Percentiles rank a stretch among this genome's conserved stretches.
phyloP scores from a whole-genome alignment of 495 filamentous ascomycete genomes.

The Rostrohypoxylon terebratum region DNA sequence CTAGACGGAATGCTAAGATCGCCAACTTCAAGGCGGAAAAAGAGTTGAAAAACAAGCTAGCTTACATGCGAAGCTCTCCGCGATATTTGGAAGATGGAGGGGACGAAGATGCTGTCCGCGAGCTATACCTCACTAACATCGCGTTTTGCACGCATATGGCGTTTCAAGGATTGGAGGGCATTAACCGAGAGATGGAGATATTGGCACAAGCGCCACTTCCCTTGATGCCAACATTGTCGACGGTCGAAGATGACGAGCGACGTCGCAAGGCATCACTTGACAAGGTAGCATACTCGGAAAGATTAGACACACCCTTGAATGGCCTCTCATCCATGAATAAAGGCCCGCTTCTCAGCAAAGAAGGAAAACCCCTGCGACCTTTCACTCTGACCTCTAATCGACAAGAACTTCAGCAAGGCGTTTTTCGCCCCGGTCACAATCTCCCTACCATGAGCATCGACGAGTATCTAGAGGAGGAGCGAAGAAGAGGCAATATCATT shows the following conservation, averaged over 20 bases:
- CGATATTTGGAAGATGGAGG: slow-evolving; percentile 55
- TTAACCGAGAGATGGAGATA: slow-evolving; percentile 85
- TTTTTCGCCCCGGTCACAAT: slow-evolving; percentile 91
- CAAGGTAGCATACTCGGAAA: slow-evolving; percentile 74
- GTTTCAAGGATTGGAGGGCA: slow-evolving; percentile 85
- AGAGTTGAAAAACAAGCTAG: slow-evolving; percentile 83
- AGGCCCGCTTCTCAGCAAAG: slow-evolving; percentile 82
- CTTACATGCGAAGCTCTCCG: slow-evolving; percentile 60
- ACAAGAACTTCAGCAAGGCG: slow-evolving; percentile 80
- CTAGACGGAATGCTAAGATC: slow-evolving; percentile 84
- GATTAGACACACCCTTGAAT: slow-evolving; percentile 73
- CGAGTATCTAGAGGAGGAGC: slow-evolving; percentile 95
- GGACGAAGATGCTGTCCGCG: slow-evolving; percentile 84
- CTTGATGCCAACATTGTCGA: slow-evolving; percentile 48
- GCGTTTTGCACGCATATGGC: slow-evolving; percentile 78
- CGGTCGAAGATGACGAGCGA: slow-evolving; percentile 61
- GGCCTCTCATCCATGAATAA: slow-evolving; percentile 50
- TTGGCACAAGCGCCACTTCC: slow-evolving; percentile 75
- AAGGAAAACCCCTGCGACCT: slow-evolving; percentile 89
- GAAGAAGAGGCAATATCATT: slow-evolving; percentile 85
- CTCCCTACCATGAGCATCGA: slow-evolving; percentile 98
- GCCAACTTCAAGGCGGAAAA: slow-evolving; percentile 87
- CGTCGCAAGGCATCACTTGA: slow-evolving; percentile 56
- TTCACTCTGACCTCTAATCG: slow-evolving; percentile 87
- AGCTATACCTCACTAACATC: slow-evolving; percentile 80